Evolutionary conservation across 108 stramenopile species (phyloP).

Genomic region (Epithemia pelagica): DNA sequence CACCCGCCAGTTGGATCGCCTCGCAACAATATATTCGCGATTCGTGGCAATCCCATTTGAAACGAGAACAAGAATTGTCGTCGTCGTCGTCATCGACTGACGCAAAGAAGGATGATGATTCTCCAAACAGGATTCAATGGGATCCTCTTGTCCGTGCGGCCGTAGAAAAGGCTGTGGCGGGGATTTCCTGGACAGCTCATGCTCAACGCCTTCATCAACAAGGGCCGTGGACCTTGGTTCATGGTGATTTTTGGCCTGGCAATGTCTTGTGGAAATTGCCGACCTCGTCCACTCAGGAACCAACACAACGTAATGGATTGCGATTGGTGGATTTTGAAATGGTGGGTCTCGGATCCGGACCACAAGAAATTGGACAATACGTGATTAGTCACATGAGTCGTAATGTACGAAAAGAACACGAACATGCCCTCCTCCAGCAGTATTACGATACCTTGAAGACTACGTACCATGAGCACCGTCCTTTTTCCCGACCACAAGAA

Average conservation of each 20-base stretch:
- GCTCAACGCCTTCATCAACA: conserved; percentile 16
- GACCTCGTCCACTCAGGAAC: neutral
- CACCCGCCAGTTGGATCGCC: conserved; percentile 23
- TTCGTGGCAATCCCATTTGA: conserved; percentile 15
- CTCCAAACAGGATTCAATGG: conserved; percentile 19
- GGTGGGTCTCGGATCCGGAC: conserved; percentile 49
- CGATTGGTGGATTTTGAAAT: conserved; percentile 54
- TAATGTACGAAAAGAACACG: conserved; percentile 23
- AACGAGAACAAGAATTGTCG: neutral
- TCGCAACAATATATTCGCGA: conserved; percentile 30
- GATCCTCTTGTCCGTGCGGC: conserved; percentile 19
- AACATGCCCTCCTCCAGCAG: conserved; percentile 21
- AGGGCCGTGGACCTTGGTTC: conserved; percentile 34
- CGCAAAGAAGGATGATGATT: neutral
- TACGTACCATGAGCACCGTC: too few species aligned
- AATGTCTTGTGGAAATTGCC: conserved; percentile 27
- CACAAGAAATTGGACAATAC: conserved; percentile 60
- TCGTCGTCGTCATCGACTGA: neutral
- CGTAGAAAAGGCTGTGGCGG: conserved; percentile 20
- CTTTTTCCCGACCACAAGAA: neutral
- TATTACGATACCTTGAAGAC: conserved; percentile 31
- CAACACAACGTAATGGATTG: neutral
- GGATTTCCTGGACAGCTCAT: conserved; percentile 36
- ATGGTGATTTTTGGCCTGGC: conserved; percentile 60
- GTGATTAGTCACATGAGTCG: conserved; percentile 44